Percentiles rank a stretch among this genome's conserved stretches.
phyloP scores from a whole-genome alignment of 2,329 filamentous ascomycete species.

The Endoconidiophora polonica region DNA sequence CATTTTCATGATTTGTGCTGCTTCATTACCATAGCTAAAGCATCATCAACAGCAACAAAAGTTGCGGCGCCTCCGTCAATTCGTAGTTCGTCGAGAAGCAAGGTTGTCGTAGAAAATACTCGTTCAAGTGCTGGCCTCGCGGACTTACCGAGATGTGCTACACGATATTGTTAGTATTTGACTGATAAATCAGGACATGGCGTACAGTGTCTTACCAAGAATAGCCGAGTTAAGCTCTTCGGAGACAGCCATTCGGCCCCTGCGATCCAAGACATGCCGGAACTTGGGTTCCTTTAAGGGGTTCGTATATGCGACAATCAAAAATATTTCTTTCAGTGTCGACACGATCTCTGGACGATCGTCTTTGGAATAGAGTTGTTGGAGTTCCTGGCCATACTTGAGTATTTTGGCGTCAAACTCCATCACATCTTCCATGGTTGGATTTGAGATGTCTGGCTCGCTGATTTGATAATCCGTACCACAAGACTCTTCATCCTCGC shows the following conservation, averaged over 20 bases:
- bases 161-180: conserved; percentile 14
- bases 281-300: conserved; percentile 59
- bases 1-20: not conserved
- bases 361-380: conserved; percentile 60
- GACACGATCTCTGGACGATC: conserved; percentile 52
- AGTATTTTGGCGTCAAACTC: conserved; percentile 14
- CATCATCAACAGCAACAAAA: conserved; percentile 36
- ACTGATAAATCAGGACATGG: not conserved
- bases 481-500: conserved; percentile 14
- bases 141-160: conserved; percentile 81
- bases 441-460: not conserved
- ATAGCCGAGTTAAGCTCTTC: conserved; percentile 93
- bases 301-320: conserved; percentile 72
- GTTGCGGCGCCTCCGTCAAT: conserved; percentile 66
- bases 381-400: conserved; percentile 62
- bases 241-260: conserved; percentile 60
- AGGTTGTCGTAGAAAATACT: conserved; percentile 71
- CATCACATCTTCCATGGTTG: not conserved
- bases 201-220: conserved; percentile 42
- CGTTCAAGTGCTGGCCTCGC: conserved; percentile 73
- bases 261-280: conserved; percentile 59
- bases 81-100: conserved; percentile 66
- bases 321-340: conserved; percentile 69
- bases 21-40: not conserved
- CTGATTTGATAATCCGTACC: conserved; percentile 4